Evolutionary conservation across 208 protist species (phyloP).

Genomic region (Phytomonas serpens): DNA sequence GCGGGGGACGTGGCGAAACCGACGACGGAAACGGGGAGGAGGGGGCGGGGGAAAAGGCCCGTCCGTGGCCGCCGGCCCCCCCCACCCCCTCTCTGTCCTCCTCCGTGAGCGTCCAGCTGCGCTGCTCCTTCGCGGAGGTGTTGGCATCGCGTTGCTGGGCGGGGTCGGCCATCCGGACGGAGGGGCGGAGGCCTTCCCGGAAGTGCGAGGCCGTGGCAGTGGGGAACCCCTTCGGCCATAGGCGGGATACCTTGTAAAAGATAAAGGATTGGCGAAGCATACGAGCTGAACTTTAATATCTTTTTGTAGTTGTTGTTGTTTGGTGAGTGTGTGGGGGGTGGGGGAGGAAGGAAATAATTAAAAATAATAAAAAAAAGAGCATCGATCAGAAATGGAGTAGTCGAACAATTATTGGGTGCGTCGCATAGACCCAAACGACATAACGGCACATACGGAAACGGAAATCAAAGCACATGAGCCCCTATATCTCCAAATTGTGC

Average conservation of each 20-base stretch:
- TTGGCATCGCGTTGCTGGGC: slow-evolving; percentile 26
- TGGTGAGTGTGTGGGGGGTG: neutral
- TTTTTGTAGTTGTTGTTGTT: neutral
- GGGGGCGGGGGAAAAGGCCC: too few species aligned
- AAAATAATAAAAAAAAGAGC: too few species aligned
- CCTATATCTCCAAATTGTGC: too few species aligned
- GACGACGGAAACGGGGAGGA: too few species aligned
- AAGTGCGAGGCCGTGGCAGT: slow-evolving; percentile 59
- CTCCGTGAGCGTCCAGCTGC: slow-evolving; percentile 51
- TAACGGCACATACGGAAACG: too few species aligned
- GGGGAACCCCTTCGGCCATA: slow-evolving; percentile 67
- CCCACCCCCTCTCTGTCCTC: too few species aligned
- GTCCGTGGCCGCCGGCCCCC: too few species aligned
- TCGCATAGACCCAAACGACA: too few species aligned
- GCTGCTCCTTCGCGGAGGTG: slow-evolving; percentile 54
- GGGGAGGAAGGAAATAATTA: neutral
- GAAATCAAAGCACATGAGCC: too few species aligned
- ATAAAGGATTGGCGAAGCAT: slow-evolving; percentile 59
- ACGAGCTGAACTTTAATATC: neutral
- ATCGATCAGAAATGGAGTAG: too few species aligned
- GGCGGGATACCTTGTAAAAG: slow-evolving; percentile 47
- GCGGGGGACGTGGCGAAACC: too few species aligned
- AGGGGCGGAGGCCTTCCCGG: slow-evolving; percentile 30
- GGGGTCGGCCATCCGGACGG: slow-evolving; percentile 26
- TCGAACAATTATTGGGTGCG: too few species aligned